Evolutionary conservation across 1,139 yeast species (phyloP).

Genomic region (Saccharomyces hybrid): DNA sequence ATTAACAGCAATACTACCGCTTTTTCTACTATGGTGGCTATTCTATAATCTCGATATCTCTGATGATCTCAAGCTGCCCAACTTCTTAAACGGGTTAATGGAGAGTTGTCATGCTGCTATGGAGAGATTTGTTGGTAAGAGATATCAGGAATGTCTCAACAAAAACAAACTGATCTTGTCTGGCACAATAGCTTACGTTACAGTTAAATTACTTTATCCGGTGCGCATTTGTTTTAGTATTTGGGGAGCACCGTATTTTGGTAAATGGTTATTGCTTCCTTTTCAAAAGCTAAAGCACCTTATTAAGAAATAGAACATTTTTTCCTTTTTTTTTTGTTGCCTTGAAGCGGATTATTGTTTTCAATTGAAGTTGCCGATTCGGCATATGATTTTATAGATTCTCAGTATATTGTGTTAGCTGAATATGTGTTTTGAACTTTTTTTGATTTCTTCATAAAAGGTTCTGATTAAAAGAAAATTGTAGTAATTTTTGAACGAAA

Average conservation of each 20-base stretch:
- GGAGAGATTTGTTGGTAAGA: constrained; percentile 26
- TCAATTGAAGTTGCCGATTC: not conserved
- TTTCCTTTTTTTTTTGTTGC: not conserved
- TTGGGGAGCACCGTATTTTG: constrained; percentile 32
- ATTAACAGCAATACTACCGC: constrained; percentile 72
- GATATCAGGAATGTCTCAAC: constrained; percentile 19
- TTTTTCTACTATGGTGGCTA: constrained; percentile 67
- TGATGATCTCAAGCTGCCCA: constrained; percentile 31
- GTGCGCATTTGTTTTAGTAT: constrained; percentile 27
- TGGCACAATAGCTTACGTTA: constrained; percentile 84
- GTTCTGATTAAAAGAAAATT: not conserved
- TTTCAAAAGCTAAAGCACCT: constrained; percentile 12
- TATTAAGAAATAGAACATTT: not conserved
- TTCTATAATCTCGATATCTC: constrained; percentile 49
- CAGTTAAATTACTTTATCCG: constrained; percentile 49
- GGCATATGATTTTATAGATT: constrained; percentile 1
- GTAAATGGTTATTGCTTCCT: constrained; percentile 21
- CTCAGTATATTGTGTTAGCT: not conserved
- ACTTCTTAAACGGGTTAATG: constrained; percentile 16
- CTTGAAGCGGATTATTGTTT: not conserved
- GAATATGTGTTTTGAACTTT: not conserved
- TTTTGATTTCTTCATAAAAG: not conserved
- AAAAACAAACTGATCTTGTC: constrained; percentile 46
- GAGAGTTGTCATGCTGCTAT: constrained; percentile 24
- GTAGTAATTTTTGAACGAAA: not conserved